Percentiles rank a stretch among this genome's conserved stretches.
Conservation (phyloP, 768 basidiomycete species). For the Dacryopinax primogenitus region DNA sequence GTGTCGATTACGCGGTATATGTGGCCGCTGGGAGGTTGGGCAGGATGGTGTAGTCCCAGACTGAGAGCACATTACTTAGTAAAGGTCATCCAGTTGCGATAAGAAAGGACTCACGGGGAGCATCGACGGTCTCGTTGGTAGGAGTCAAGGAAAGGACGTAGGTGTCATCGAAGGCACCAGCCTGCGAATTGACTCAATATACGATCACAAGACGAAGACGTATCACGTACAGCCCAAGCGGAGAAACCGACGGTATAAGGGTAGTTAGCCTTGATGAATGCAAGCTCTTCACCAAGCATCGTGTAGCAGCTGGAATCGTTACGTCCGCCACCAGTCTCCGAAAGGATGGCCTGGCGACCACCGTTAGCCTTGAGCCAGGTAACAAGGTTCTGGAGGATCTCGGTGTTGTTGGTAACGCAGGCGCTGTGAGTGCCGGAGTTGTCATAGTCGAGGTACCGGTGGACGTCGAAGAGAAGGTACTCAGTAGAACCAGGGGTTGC, state of each 20-base stretch:
- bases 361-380: constrained; percentile 33
- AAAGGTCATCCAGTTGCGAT: background rate
- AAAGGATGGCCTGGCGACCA: constrained; percentile 34
- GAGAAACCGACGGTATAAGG: constrained; percentile 39
- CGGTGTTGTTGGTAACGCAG: constrained; percentile 34
- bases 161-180: constrained; percentile 38
- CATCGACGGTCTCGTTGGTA: constrained; percentile 24
- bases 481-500: constrained; percentile 24
- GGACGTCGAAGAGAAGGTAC: constrained; percentile 34
- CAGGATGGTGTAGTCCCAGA: background rate
- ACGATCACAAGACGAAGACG: constrained; percentile 10
- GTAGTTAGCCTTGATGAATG: constrained; percentile 35
- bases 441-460: constrained; percentile 21
- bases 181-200: constrained; percentile 4
- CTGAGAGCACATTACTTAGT: background rate
- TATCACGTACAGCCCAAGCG: constrained; percentile 33
- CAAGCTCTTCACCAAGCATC: constrained; percentile 32
- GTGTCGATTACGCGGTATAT: background rate
- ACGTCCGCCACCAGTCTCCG: constrained; percentile 36
- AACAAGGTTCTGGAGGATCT: constrained; percentile 33
- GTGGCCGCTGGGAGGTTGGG: background rate
- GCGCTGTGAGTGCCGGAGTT: constrained; percentile 18
- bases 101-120: background rate
- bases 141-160: constrained; percentile 42
- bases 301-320: constrained; percentile 19